Percentiles rank a stretch among this genome's conserved stretches.
Evolutionary conservation across 371 early-diverging fungal genomes (phyloP).

Genomic region (Mucor lusitanicus): DNA sequence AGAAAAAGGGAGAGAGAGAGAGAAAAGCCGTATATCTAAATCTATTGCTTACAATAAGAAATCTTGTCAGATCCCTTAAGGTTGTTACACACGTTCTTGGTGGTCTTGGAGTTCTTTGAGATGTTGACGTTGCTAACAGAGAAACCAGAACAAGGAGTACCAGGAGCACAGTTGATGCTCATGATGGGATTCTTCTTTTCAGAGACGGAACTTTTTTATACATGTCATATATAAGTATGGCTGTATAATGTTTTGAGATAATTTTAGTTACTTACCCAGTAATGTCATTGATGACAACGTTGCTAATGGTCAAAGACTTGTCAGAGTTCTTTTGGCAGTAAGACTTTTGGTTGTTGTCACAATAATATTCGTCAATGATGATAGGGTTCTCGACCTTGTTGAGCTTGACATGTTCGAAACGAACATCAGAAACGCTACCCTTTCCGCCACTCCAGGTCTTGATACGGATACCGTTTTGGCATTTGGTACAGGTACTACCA

Average conservation of each 20-base stretch:
- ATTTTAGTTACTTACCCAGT: conserved; percentile 14
- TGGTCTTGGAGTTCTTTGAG: conserved; percentile 17
- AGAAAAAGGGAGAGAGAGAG: too few relatives aligned
- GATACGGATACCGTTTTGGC: conserved; percentile 39
- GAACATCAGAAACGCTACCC: conserved; percentile 26
- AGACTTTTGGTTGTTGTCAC: conserved; percentile 27
- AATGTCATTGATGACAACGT: conserved; percentile 28
- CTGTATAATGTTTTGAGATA: too few relatives aligned
- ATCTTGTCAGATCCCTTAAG: conserved; percentile 18
- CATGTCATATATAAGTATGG: too few relatives aligned
- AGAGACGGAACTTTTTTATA: conserved; percentile 1
- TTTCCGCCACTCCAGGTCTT: conserved; percentile 42
- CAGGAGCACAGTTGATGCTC: conserved; percentile 29
- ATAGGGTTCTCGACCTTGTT: conserved; percentile 33
- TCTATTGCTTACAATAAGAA: conserved; percentile 8
- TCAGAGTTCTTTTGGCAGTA: conserved; percentile 25
- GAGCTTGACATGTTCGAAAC: conserved; percentile 26
- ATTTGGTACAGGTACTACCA: conserved; percentile 29
- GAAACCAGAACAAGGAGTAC: conserved; percentile 30
- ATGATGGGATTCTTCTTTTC: conserved; percentile 24
- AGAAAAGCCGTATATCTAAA: background rate
- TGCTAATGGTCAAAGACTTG: conserved; percentile 26
- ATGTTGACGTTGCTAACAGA: conserved; percentile 25
- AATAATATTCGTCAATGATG: conserved; percentile 38
- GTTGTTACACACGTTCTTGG: conserved; percentile 16